These are phyloP conservation scores for Russula lepida DNA, from an alignment of 768 basidiomycete species.

Conservation along the genomic window DNA sequence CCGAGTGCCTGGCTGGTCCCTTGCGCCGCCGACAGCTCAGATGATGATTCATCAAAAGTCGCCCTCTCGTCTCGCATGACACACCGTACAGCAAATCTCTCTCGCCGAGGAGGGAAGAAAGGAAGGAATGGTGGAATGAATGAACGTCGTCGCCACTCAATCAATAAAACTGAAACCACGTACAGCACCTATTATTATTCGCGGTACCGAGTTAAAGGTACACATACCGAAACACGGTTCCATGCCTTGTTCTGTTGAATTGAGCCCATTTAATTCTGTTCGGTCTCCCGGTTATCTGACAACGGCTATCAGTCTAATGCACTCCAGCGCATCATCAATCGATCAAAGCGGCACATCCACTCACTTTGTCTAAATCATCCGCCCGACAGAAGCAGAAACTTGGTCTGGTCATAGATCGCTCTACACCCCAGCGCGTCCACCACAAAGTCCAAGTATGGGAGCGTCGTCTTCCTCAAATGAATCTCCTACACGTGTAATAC, in stretches of 20 bases:
- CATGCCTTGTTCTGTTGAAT: too few relatives aligned
- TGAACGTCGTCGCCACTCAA: neutral
- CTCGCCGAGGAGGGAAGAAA: too few relatives aligned
- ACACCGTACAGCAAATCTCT: too few relatives aligned
- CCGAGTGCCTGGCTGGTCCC: neutral
- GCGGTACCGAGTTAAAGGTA: neutral
- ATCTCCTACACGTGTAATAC: neutral
- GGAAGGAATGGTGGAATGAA: neutral
- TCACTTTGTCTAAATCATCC: neutral
- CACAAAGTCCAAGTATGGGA: neutral
- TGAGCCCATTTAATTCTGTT: neutral
- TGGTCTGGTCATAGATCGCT: constrained; percentile 3
- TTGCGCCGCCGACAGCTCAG: neutral
- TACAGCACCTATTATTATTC: too few relatives aligned
- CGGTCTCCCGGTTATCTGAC: neutral
- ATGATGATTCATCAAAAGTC: too few relatives aligned
- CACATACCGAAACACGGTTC: neutral
- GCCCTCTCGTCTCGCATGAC: too few relatives aligned
- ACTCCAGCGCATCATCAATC: neutral
- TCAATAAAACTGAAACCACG: neutral
- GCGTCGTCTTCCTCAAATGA: neutral
- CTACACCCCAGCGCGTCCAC: neutral
- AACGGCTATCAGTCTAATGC: neutral
- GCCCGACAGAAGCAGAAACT: neutral
- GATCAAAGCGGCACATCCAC: neutral